Base-by-base conservation (phyloP, 2,329 filamentous ascomycete genomes). In the Arthroderma uncinatum region DNA sequence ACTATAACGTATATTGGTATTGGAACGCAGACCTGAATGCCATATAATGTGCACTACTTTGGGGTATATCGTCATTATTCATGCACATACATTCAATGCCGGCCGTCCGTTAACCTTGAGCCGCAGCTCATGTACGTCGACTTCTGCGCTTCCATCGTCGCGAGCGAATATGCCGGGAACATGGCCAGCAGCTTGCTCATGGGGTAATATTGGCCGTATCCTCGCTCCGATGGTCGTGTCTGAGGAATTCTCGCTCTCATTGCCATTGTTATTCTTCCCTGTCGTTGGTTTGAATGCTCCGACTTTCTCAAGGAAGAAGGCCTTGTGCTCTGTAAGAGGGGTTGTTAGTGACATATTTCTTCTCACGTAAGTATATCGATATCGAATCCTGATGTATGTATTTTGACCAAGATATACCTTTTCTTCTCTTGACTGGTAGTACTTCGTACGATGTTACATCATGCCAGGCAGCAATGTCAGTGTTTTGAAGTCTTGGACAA, bases 81-180 rank as follows among this genome's bases (percentile, higher is more conserved):
- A 30, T 14, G 44, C 19, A 50, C 47, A 19, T 50, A 50, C 47
- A 33, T 50, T 50, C 47, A 50, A 50, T n/a, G 47, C 47, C 16
- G 47, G 47, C 23, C 33, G 47, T 9, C 47, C 25, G 28, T 50
- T 50, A 25, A 50, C 47, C n/a, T 50, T 50, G 47, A 50, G 47
- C 9, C 47, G 47, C 10, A 50, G 28, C 9, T 50, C 47, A 33
- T 50, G 47, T 12, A 50, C 47, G n/a, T 34, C n/a, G 47, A 50
- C n/a, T 4, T 50, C 14, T 5, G 21, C 47, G 14, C 28, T 9
- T 50, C 47, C 47, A 34, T 19, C 47, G 14, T 12, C 8, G 25
- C 47, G 25, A 50, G 16, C 25, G 25, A 50, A 33, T 25, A 50
- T 12, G 8, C 47, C 47, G 12, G 47, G 47, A 10, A 34, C 25